Evolutionary conservation across 768 basidiomycete genomes (phyloP), one percentile per base, ranked within the genome.

Genomic region (Lentinula boryana): DNA sequence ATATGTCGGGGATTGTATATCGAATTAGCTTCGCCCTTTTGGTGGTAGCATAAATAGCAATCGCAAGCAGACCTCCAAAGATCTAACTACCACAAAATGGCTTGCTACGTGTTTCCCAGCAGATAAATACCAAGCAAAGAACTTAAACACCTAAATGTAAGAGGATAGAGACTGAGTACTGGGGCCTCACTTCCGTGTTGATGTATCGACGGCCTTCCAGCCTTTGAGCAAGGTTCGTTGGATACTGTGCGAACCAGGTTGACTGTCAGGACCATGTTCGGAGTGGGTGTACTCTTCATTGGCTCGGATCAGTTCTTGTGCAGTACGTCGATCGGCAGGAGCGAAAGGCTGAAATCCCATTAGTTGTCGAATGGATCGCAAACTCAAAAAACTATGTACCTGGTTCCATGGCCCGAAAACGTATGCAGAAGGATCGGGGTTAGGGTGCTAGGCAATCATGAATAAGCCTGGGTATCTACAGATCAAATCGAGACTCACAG

Each of bases 271-370:
- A 13, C 62, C 59, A 13, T 71, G 64, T 27, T 72, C 67, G 12
- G 72, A 66, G 36, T 67, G 56, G 6, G 55, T 70, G 65, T 85
- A 82, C 15, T 74, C 70, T n/a, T 65, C 64, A 12, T 70, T 70
- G 53, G 70, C 68, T 40, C 60, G 66, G 33, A 81, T 66, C 56
- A 90, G 79, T 58, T 85, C 81, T 36, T 79, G 70, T 0, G 86
- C 88, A 21, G 70, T 80, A 46, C 85, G 81, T 12, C 77, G 74
- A 66, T 89, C 85, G 8, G 77, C 75, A 5, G 89, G 89, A 6
- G 84, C 81, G 74, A 90, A 87, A 0, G 89, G 88, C 71, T 87
- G 21, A 10, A 23, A 48, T 23, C 21, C 21, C 21, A 2, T 23
- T 23, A 21, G n/a, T 48, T 48, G 9, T 23, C 44, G n/a, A 7